Conservation (phyloP, 2,329 filamentous ascomycete genomes). For the Aspergillus pseudonomiae region DNA sequence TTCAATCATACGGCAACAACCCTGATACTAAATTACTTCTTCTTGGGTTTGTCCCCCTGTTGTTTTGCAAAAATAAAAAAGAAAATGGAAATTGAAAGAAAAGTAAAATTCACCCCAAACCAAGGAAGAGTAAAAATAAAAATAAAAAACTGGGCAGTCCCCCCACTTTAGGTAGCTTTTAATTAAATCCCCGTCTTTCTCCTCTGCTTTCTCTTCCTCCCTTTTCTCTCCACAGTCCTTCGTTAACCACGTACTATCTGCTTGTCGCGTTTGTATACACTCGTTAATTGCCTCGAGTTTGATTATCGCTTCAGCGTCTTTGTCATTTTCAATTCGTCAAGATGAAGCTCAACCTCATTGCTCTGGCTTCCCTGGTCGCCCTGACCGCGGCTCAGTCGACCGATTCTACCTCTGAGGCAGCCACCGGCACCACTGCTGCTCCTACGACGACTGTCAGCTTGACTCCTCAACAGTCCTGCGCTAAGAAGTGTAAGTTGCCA, state of each 20-base stretch:
- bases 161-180: conserved; percentile 16
- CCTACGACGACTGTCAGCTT: conserved; percentile 38
- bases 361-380: conserved; percentile 49
- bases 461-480: conserved; percentile 38
- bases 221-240: conserved; percentile 14
- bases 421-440: conserved; percentile 18
- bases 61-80: neutral
- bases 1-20: conserved; percentile 10
- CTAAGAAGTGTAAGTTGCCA: conserved; percentile 37
- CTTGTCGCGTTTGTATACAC: conserved; percentile 14
- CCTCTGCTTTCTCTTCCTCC: conserved; percentile 12
- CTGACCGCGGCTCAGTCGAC: conserved; percentile 46
- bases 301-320: conserved; percentile 9
- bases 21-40: neutral
- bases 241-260: conserved; percentile 9
- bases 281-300: conserved; percentile 11
- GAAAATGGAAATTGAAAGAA: conserved; percentile 1
- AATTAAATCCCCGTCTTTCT: conserved; percentile 13
- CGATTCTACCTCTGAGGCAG: conserved; percentile 16
- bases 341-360: conserved; percentile 49
- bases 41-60: too few relatives aligned
- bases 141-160: neutral
- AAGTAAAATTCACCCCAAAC: neutral
- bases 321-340: conserved; percentile 24
- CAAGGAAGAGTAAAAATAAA: neutral